Conservation (phyloP, 225 moss, liverwort and hornwort genomes). For the Pseudoscleropodium purum region DNA sequence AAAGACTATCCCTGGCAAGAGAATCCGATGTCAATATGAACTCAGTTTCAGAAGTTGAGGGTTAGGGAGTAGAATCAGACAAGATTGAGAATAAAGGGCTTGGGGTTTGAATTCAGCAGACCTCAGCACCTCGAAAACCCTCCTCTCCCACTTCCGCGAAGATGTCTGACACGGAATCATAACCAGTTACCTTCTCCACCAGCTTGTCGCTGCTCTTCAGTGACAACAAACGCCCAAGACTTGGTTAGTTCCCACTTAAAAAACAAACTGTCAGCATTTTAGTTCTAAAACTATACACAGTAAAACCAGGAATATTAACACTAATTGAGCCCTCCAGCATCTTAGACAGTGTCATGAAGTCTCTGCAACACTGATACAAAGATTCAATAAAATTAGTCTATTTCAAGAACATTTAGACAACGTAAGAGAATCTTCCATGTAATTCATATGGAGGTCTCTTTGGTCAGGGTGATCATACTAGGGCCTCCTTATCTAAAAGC, state of each 20-base stretch:
- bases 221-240: not conserved
- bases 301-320: not conserved
- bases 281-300: not conserved
- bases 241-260: not conserved
- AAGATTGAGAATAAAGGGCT: not conserved
- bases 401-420: not conserved
- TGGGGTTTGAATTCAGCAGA: not conserved
- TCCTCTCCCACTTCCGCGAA: conserved; percentile 11
- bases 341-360: not conserved
- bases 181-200: not conserved
- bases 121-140: conserved; percentile 5
- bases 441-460: not conserved
- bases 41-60: not conserved
- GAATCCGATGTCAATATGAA: not conserved
- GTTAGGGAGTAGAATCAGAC: not conserved
- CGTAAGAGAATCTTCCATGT: not conserved
- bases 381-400: not conserved
- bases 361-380: not conserved
- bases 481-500: not conserved
- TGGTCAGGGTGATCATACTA: not conserved
- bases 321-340: not conserved
- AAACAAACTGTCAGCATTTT: not conserved
- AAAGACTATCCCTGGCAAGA: not conserved
- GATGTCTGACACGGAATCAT: conserved; percentile 5
- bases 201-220: conserved; percentile 20